Base-by-base conservation (phyloP, 2,329 filamentous ascomycete species). In the Xylaria polymorpha region DNA sequence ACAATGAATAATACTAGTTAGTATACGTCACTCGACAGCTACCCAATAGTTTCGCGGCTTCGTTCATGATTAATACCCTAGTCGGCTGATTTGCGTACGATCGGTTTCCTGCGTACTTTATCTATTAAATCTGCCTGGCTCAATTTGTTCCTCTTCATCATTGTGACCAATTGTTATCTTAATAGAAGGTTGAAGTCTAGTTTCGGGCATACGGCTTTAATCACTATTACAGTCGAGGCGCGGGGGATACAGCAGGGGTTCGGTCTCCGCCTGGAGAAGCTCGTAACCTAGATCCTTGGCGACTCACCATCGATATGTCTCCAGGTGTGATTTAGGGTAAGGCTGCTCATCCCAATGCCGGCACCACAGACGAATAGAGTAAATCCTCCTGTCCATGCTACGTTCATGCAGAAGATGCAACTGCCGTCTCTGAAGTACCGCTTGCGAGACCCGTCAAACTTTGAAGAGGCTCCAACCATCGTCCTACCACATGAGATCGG, bases 171-270 rank as follows among this genome's bases (percentile, higher is more conserved):
- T 35, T 14, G 9, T 18, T 55, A 20, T 35, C 20, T 25, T 14
- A 18, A 39, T 22, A 37, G 32, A 12, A 55, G n/a, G n/a, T 35
- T 9, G 15, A 18, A 15, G 25, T 51, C 25, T 7, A 32, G 15
- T 46, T 29, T 29, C 25, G 25, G 25, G 25, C 25, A 29, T 29
- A 29, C 25, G 4, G 25, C 15, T n/a, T 29, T 29, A 9, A 50
- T 12, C 2, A 14, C 12, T 2, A 12, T 15, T 5, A 2, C 22
- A 4, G 50, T 25, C 29, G 50, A 59, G 56, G 46, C 46, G 56
- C 56, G 41, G 56, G 43, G 56, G 46, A 59, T 46, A 46, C 39
- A 39, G 29, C 56, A 46, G 25, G 56, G 56, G 18, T 32, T 46
- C 14, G 18, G 56, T 57, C 55, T 41, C 20, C n/a, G 22, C 43